Evolutionary conservation across 176 grass and related monocot species (phyloP), one percentile per base, ranked within the genome.

Genomic region (Bothriochloa decipiens): DNA sequence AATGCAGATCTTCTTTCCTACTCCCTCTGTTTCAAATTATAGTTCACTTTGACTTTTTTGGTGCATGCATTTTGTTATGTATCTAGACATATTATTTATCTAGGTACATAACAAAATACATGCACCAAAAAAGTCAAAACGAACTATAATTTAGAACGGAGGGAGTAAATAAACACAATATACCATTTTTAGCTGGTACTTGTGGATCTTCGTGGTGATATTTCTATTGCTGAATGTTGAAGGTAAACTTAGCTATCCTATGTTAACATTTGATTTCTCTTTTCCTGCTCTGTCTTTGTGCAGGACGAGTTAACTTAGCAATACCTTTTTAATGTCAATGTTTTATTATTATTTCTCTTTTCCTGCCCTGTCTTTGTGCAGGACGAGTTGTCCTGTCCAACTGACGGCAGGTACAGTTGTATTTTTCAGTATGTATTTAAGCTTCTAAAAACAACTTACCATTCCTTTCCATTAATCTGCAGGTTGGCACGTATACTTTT

Each of bases 401-500:
- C 20, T 37, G 15, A 28, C 5, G 58, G 42, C 58, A 55, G 16
- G 12, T 53, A 53, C 5, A n/a, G 10, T 10, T n/a, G 18, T 60
- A 62, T 83, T 63, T 79, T 69, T 78, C 25, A 53, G 46, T 14
- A 58, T 58, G 20, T 58, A 77, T 73, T 77, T 57, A 69, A 33
- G 68, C 39, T 63, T 91, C 32, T 69, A 1, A 46, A 75, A 53
- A 45, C 28, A 45, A 26, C 39, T 87, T 50, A 80, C 16, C 18
- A 42, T 18, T 55, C 15, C 15, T 79, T n/a, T 75, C 63, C 49
- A 41, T 83, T 64, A 75, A 78, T 52, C 11, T 91, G 88, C 89
- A 99, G 96, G 96, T 79, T 99, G 96, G 96, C 93, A 99, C 78
- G 80, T 72, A 33, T 99, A 99, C 87, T 99, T 95, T 88, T 99